A percentile compares a stretch with the other conserved stretches of the same genome.
These are phyloP conservation scores for Aspergillus neoniger DNA, from an alignment of 2,329 filamentous ascomycete species.

Conservation along the genomic window DNA sequence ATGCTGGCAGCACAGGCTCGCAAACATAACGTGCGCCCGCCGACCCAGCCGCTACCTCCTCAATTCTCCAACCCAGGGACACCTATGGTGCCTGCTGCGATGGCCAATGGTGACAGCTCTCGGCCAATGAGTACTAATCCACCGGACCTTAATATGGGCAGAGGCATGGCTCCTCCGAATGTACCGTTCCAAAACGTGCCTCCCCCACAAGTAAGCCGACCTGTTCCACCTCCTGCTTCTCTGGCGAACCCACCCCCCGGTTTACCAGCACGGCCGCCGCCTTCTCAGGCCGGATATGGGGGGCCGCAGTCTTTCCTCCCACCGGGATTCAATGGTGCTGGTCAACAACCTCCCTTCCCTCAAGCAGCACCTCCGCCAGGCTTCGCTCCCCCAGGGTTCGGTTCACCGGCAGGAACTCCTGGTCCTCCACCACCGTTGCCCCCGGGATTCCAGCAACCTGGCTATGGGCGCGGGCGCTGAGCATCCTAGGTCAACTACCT, in stretches of 20 bases:
- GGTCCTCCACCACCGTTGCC: constrained; percentile 40
- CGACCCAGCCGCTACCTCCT: constrained; percentile 72
- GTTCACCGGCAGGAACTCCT: constrained; percentile 31
- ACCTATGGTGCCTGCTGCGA: constrained; percentile 47
- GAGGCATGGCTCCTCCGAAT: constrained; percentile 44
- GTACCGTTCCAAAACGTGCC: constrained; percentile 46
- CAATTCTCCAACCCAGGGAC: constrained; percentile 62
- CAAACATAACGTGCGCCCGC: constrained; percentile 87
- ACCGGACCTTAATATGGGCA: constrained; percentile 40
- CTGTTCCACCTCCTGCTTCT: constrained; percentile 59
- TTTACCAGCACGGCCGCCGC: constrained; percentile 69
- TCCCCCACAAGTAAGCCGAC: constrained; percentile 49
- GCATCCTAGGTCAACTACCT: not conserved
- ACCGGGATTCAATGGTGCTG: constrained; percentile 39
- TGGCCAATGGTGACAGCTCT: constrained; percentile 46
- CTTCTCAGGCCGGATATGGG: constrained; percentile 67
- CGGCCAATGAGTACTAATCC: constrained; percentile 36
- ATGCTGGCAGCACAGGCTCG: constrained; percentile 89
- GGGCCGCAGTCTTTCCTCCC: constrained; percentile 54
- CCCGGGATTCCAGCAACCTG: constrained; percentile 46
- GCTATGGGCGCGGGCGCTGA: constrained; percentile 43
- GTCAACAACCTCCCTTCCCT: constrained; percentile 33
- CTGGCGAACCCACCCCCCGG: constrained; percentile 52
- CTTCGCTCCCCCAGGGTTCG: constrained; percentile 55
- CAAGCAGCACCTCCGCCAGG: constrained; percentile 52